Base-by-base conservation (phyloP, 257 asterid genomes). In the Fraxinus anomala region DNA sequence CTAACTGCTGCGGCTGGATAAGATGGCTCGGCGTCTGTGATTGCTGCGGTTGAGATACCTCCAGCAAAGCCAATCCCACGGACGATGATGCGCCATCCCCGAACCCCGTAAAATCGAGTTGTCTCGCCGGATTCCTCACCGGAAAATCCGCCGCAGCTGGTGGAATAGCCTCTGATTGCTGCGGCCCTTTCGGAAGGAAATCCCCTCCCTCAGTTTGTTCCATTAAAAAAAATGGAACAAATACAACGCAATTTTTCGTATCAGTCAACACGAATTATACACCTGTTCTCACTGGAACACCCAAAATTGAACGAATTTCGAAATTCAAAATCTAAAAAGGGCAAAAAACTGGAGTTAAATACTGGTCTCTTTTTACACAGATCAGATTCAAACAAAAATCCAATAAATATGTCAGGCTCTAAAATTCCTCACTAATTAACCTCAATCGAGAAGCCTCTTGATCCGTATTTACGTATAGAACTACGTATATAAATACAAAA, bases 111-210 rank as follows among this genome's bases (percentile, higher is more conserved):
- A 95, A 95, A 88, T 95, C 99, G 74, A 95, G 98, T 92, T 95
- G 98, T 90, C 99, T 87, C 67, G 89, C 98, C n/a, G 89, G 96
- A 96, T 91, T 95, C 94, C 90, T 88, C 80, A 88, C 84, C 77
- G 94, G 96, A 23, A 89, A 83, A 90, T 94, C 91, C 44, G 73
- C 76, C 12, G 74, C 91, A 39, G 87, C 85, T 80, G 87, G 81
- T 72, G 88, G 76, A 73, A 87, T 77, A 61, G 85, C 80, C 84
- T 89, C 97, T 75, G 90, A 82, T 86, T 84, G 88, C 31, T 54
- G 66, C 83, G 75, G 80, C 69, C 83, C 87, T 74, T 81, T 82
- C 72, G 92, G 90, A 89, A 93, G 92, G 90, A 91, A 83, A 83
- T 87, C 96, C 42, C 91, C 96, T 82, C 87, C 96, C 77, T 88